phyloP scores from a whole-genome alignment of 1,284 basidiomycete species.

The Melampsora abietis-canadensis region DNA sequence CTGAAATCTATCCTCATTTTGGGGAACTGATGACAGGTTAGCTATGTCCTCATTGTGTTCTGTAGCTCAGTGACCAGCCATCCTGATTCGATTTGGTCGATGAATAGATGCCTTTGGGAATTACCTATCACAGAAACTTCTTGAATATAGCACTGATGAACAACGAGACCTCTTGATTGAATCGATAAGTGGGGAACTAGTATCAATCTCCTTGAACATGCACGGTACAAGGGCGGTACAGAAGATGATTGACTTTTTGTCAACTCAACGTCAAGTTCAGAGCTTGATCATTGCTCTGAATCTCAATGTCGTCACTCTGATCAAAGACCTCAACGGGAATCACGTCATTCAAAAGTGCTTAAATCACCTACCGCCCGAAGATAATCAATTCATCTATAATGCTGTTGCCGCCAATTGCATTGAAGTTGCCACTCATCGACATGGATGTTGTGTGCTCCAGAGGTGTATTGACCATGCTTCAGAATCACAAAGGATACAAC shows the following conservation, averaged over 20 bases:
- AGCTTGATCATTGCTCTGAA: slow-evolving; percentile 95
- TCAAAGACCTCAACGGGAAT: slow-evolving; percentile 99
- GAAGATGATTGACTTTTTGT: slow-evolving; percentile 99
- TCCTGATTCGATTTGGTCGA: neutral
- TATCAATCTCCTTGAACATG: slow-evolving; percentile 99
- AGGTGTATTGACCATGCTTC: slow-evolving; percentile 98
- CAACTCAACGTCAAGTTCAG: slow-evolving; percentile 92
- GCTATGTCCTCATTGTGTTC: slow-evolving; percentile 45
- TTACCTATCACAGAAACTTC: slow-evolving; percentile 96
- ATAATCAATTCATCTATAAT: slow-evolving; percentile 99
- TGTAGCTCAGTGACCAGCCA: neutral
- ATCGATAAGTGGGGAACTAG: slow-evolving; percentile 92
- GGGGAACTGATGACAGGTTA: slow-evolving; percentile 94
- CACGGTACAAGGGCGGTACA: slow-evolving; percentile 98
- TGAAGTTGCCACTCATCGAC: slow-evolving; percentile 97
- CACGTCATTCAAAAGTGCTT: slow-evolving; percentile 99
- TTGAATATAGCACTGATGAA: slow-evolving; percentile 96
- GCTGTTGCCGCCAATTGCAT: slow-evolving; percentile 98
- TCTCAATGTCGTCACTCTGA: slow-evolving; percentile 95
- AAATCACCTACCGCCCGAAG: slow-evolving; percentile 93
- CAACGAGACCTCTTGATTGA: slow-evolving; percentile 96
- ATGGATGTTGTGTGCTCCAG: slow-evolving; percentile 97
- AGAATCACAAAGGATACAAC: slow-evolving; percentile 87
- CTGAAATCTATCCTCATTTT: slow-evolving; percentile 95
- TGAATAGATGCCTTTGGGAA: slow-evolving; percentile 90